Percentiles rank a stretch among this genome's conserved stretches.
Conservation (phyloP, 2,329 filamentous ascomycete species). For the Penicillium sp. region DNA sequence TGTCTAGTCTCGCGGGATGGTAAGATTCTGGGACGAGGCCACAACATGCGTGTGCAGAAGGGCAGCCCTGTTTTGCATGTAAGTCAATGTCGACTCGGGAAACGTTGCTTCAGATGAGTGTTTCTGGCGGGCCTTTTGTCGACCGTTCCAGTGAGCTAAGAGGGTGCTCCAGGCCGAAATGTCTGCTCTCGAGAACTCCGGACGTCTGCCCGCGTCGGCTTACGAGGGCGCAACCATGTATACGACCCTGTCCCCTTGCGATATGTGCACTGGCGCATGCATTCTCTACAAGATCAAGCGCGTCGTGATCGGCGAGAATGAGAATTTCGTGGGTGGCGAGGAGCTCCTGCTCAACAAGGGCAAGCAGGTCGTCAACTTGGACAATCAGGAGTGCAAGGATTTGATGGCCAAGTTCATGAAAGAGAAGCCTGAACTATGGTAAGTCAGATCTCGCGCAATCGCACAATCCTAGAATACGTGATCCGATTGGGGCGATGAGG, state of each 20-base stretch:
- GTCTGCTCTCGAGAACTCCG: constrained; percentile 67
- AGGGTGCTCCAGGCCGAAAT: constrained; percentile 62
- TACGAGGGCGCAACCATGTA: constrained; percentile 76
- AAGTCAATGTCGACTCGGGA: constrained; percentile 20
- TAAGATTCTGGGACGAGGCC: constrained; percentile 63
- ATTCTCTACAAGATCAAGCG: constrained; percentile 67
- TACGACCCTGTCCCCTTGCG: constrained; percentile 71
- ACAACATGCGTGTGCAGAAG: constrained; percentile 71
- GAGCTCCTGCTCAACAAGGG: constrained; percentile 61
- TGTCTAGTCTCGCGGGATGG: constrained; percentile 63
- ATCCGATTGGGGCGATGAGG: too few relatives aligned
- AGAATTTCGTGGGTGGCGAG: constrained; percentile 68
- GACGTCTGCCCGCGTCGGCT: constrained; percentile 61
- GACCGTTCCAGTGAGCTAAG: neutral
- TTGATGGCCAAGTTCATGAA: constrained; percentile 68
- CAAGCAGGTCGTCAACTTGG: constrained; percentile 66
- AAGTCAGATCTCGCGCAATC: constrained; percentile 23
- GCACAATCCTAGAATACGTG: too few relatives aligned
- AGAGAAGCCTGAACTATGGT: constrained; percentile 68
- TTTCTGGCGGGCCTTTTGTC: too few relatives aligned
- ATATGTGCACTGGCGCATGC: constrained; percentile 76
- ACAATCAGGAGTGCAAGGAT: constrained; percentile 58
- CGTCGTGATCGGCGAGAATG: constrained; percentile 73
- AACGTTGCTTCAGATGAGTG: too few relatives aligned
- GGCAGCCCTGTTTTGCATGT: constrained; percentile 67